phyloP scores from a whole-genome alignment of 805 yeast species.

The Myxozyma melibiosi region DNA sequence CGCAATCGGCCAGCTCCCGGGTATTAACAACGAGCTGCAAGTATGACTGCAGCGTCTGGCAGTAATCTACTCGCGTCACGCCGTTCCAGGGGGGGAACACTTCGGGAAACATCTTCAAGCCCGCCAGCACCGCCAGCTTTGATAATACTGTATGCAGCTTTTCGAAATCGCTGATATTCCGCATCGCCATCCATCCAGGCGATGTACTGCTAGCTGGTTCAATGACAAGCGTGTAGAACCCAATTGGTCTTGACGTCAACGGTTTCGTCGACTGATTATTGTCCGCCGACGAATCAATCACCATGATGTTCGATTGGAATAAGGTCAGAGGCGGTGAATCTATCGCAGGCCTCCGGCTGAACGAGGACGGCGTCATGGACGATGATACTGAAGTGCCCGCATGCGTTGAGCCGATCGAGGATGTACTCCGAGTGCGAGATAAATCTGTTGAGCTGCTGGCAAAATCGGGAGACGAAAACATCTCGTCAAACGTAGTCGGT shows the following conservation, averaged over 20 bases:
- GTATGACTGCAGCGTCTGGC: conserved; percentile 30
- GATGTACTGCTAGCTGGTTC: conserved; percentile 28
- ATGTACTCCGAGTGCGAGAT: not conserved
- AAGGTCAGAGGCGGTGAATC: conserved; percentile 17
- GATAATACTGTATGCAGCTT: conserved; percentile 29
- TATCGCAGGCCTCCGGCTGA: conserved; percentile 7
- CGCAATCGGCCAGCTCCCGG: conserved; percentile 34
- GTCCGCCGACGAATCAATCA: conserved; percentile 31
- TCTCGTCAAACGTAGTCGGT: conserved; percentile 24
- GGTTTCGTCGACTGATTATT: conserved; percentile 11
- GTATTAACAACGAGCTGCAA: conserved; percentile 33
- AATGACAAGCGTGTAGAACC: conserved; percentile 32
- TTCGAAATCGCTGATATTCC: conserved; percentile 32
- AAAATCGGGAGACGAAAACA: conserved; percentile 10
- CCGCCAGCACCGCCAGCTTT: conserved; percentile 34
- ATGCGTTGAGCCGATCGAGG: not conserved
- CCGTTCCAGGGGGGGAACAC: conserved; percentile 33
- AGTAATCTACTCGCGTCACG: conserved; percentile 27
- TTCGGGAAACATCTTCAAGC: conserved; percentile 31
- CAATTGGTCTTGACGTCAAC: conserved; percentile 23
- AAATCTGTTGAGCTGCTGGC: not conserved
- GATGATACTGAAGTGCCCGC: not conserved
- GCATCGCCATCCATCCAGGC: conserved; percentile 37
- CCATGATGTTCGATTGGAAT: conserved; percentile 19
- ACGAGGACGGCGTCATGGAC: not conserved